Base-by-base conservation (phyloP, 306 rosid species). In the Fagus sylvatica region DNA sequence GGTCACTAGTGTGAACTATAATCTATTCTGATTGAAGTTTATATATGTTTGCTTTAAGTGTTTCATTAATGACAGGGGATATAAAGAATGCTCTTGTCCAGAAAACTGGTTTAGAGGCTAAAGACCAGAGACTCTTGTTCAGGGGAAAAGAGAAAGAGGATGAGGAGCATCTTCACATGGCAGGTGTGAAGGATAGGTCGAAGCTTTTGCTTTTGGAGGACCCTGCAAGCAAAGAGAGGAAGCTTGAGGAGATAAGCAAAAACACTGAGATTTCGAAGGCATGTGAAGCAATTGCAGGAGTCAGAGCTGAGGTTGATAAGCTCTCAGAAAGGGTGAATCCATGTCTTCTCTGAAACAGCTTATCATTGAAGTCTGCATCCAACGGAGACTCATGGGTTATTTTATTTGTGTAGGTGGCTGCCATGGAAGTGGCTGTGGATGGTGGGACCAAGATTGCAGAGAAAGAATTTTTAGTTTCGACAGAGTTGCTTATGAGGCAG, bases 401-500 rank as follows among this genome's bases (percentile, higher is more conserved):
- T 53, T 79, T 70, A 34, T 39, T 33, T 80, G 74, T 75, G 53
- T 56, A 94, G 98, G 97, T 94, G 67, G 79, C 84, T 84, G 93
- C 88, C 74, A 81, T 94, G 85, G 91, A 89, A 80, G 92, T 85
- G 34, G 91, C 88, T 79, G 87, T 89, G 62, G 76, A 79, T 65
- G 88, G 85, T 60, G 97, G 97, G 78, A 92, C 95, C 79, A 83
- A 75, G 87, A 89, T 92, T 74, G 81, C 84, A 2, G 97, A 92
- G 74, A 90, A 86, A 80, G 97, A 92, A 74, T 92, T 94, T 79
- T n/a, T 78, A 2, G 62, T 82, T 68, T 76, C 83, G 10, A 83
- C 95, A 12, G 98, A 94, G 87, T 72, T 94, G 87, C 97, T 94
- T 30, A 92, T 90, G 98, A 87, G 87, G 74, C 91, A 92, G 76